A percentile compares a stretch with the other conserved stretches of the same genome.
Conservation (phyloP, 257 asterid genomes). For the Cruciata laevipes region DNA sequence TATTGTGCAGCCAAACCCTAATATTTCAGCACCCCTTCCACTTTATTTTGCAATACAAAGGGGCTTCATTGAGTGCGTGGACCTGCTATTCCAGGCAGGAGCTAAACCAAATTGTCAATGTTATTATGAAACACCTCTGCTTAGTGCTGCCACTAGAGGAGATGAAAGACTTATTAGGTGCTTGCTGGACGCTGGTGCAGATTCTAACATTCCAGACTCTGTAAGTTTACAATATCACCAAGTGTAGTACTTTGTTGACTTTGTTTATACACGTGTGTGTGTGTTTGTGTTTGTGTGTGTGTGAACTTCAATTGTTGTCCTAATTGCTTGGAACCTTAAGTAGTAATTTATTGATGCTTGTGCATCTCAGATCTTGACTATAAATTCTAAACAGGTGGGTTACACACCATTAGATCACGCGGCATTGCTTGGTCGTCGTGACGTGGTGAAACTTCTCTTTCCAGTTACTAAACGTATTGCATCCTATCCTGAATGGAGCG, state of each 20-base stretch:
- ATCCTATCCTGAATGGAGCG: conserved; percentile 26
- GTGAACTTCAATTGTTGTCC: too few species aligned
- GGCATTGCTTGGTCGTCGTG: not conserved
- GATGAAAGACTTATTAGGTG: not conserved
- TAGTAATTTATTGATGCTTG: not conserved
- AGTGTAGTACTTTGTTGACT: not conserved
- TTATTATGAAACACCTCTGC: conserved; percentile 3
- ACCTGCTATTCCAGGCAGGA: not conserved
- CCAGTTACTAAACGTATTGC: conserved; percentile 19
- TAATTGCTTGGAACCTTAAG: not conserved
- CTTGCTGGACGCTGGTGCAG: conserved; percentile 9
- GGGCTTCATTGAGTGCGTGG: not conserved
- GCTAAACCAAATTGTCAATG: conserved; percentile 6
- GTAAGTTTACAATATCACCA: not conserved
- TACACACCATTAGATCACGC: conserved; percentile 14
- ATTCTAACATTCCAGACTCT: conserved; percentile 3
- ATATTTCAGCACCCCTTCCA: not conserved
- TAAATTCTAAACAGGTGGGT: conserved; percentile 3
- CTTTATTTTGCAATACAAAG: not conserved
- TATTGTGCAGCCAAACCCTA: not conserved
- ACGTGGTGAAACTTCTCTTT: conserved; percentile 19
- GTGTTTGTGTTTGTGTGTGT: too few species aligned
- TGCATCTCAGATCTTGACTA: not conserved
- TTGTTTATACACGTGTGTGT: too few species aligned
- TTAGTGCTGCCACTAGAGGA: not conserved